Evolutionary conservation across 192 early-diverging fungal species (phyloP), one percentile per base, ranked within the genome.

Genomic region (Dimargaris verticillata): DNA sequence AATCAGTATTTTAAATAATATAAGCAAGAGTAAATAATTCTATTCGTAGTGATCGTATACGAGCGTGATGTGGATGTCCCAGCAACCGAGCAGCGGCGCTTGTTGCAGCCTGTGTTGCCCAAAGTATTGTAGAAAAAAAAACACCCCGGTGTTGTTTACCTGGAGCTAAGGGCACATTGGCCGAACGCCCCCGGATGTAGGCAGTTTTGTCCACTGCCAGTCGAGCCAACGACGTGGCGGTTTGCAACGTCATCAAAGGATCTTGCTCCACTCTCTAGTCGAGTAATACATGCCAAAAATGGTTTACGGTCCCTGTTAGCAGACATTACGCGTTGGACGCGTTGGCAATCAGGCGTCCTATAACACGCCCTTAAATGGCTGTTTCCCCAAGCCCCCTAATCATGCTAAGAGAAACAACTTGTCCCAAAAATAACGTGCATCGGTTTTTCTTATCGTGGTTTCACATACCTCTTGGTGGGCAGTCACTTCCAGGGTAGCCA

Each of bases 101-200:
- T 38, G 33, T 7, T 38, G 7, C 3, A 38, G 33, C 7, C 33
- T 2, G 33, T 7, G 33, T 7, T 38, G 33, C 33, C 7, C 33
- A 38, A 38, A 38, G 2, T n/a, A n/a, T 38, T 38, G 33, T 38
- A 5, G 33, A 5, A 38, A 38, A 38, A 38, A 5, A 38, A 38
- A 5, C 7, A 7, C 33, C 33, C 33, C 33, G 7, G 33, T 7
- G 7, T 38, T 38, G 33, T 7, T 38, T 7, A 63, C 86, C 89
- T 5, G 88, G 88, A 5, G 82, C 76, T 66, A 92, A 92, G 0
- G 88, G 89, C 51, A 84, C 73, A 51, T 82, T 77, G 6, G 79
- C 72, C 3, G 81, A 78, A 22, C 70, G 71, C 13, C 90, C 88
- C 15, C 81, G 74, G 0, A 89, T 87, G 63, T 87, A 90, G 62